phyloP scores from a whole-genome alignment of 768 basidiomycete species.

The Chalciporus piperatus region DNA sequence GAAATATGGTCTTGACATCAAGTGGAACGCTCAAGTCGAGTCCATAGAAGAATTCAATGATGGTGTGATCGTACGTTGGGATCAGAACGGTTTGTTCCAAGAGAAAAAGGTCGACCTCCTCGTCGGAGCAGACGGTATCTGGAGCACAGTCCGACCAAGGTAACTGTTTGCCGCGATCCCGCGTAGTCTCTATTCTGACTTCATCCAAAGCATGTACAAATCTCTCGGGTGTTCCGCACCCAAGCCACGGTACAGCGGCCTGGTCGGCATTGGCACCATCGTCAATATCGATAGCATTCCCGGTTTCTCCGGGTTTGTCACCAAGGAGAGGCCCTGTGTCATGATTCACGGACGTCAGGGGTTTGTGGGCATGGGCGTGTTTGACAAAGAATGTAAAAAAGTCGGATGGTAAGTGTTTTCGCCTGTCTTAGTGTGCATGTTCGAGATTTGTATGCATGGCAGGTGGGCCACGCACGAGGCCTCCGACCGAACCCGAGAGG shows the following conservation, averaged over 20 bases:
- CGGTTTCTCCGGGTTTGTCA: slow-evolving; percentile 20
- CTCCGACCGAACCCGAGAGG: slow-evolving; percentile 24
- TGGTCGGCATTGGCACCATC: slow-evolving; percentile 23
- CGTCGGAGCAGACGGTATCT: slow-evolving; percentile 32
- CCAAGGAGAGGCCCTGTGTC: slow-evolving; percentile 24
- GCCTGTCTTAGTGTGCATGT: too few species aligned
- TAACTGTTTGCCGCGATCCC: not conserved
- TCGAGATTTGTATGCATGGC: not conserved
- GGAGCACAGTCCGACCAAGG: slow-evolving; percentile 28
- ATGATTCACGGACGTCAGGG: slow-evolving; percentile 28
- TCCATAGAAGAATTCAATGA: slow-evolving; percentile 23
- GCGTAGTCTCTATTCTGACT: not conserved
- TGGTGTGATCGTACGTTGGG: slow-evolving; percentile 27
- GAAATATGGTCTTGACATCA: slow-evolving; percentile 13
- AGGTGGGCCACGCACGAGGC: slow-evolving; percentile 33
- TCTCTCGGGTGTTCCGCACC: slow-evolving; percentile 18
- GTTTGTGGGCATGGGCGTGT: slow-evolving; percentile 26
- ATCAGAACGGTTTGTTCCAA: slow-evolving; percentile 14
- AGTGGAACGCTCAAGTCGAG: slow-evolving; percentile 24
- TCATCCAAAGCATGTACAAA: slow-evolving; percentile 20
- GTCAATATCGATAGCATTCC: slow-evolving; percentile 16
- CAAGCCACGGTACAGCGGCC: slow-evolving; percentile 28
- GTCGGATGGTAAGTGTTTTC: slow-evolving; percentile 22
- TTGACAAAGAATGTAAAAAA: slow-evolving; percentile 24
- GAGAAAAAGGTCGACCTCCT: slow-evolving; percentile 30